A percentile compares a stretch with the other conserved stretches of the same genome.
Conservation (phyloP, 2,329 filamentous ascomycete genomes). For the Phoma sp. region DNA sequence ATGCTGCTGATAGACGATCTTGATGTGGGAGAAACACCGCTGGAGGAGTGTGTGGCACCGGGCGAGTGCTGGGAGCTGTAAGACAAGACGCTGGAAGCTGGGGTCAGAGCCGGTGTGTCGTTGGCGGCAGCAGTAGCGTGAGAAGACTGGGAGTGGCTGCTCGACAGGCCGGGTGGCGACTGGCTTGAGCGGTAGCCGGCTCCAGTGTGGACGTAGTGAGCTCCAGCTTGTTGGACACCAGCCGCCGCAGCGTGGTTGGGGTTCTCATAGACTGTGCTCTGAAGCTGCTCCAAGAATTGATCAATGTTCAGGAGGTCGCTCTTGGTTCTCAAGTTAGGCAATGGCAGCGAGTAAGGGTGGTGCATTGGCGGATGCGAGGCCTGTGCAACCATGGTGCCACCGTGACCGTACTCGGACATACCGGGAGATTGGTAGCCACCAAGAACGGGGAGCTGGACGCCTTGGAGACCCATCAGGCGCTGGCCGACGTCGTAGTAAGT, state of each 20-base stretch:
- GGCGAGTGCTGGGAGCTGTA: slow-evolving; percentile 81
- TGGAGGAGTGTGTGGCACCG: slow-evolving; percentile 66
- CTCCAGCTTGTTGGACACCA: slow-evolving; percentile 75
- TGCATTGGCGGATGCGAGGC: slow-evolving; percentile 70
- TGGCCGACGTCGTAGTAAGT: slow-evolving; percentile 94
- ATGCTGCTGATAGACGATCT: slow-evolving; percentile 63
- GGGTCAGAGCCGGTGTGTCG: slow-evolving; percentile 78
- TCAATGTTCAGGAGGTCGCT: slow-evolving; percentile 93
- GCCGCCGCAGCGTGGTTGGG: slow-evolving; percentile 79
- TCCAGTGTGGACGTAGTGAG: slow-evolving; percentile 65
- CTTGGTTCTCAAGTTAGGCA: slow-evolving; percentile 91
- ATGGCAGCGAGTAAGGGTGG: slow-evolving; percentile 82
- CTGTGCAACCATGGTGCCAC: slow-evolving; percentile 61
- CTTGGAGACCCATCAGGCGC: slow-evolving; percentile 81
- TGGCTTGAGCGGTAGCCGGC: slow-evolving; percentile 62
- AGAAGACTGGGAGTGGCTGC: slow-evolving; percentile 56
- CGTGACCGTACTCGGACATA: slow-evolving; percentile 60
- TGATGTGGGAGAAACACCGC: slow-evolving; percentile 70
- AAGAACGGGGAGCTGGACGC: slow-evolving; percentile 60
- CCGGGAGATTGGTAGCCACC: slow-evolving; percentile 41
- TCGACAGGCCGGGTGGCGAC: slow-evolving; percentile 57
- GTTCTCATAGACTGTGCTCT: slow-evolving; percentile 94
- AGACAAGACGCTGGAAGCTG: slow-evolving; percentile 75
- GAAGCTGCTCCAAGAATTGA: slow-evolving; percentile 93
- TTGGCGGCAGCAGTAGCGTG: slow-evolving; percentile 55